Percentiles rank a stretch among this genome's conserved stretches.
Conservation (phyloP, 2,329 filamentous ascomycete genomes). For the Bipolaris victoriae region DNA sequence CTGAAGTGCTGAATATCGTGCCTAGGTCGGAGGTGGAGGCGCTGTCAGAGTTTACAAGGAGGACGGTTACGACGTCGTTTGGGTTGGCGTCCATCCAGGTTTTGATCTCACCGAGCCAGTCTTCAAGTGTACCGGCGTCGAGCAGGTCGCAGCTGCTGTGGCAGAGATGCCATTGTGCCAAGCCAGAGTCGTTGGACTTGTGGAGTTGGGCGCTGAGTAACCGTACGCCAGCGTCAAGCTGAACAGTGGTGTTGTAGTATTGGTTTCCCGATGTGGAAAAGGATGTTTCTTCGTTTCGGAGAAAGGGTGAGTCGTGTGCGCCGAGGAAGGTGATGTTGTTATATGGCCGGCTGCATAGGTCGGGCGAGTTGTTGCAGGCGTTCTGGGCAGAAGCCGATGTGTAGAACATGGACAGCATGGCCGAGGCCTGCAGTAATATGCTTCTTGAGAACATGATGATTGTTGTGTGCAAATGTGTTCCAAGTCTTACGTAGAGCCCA, state of each 20-base stretch:
- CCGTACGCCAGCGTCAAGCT: slow-evolving; percentile 73
- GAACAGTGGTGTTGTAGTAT: slow-evolving; percentile 73
- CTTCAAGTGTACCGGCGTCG: slow-evolving; percentile 69
- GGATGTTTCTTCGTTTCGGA: slow-evolving; percentile 67
- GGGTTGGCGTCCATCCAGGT: slow-evolving; percentile 72
- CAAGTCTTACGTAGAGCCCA: not conserved
- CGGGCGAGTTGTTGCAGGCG: slow-evolving; percentile 82
- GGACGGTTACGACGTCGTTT: slow-evolving; percentile 76
- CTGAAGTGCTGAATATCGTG: slow-evolving; percentile 53
- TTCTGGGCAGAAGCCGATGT: slow-evolving; percentile 40
- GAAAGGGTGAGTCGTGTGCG: slow-evolving; percentile 75
- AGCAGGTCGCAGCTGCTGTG: slow-evolving; percentile 71
- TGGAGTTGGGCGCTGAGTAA: slow-evolving; percentile 76
- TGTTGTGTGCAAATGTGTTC: not conserved
- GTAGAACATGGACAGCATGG: slow-evolving; percentile 41
- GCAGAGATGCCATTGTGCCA: slow-evolving; percentile 66
- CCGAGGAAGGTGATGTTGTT: slow-evolving; percentile 79
- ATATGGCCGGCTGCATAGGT: slow-evolving; percentile 73
- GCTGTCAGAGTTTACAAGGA: slow-evolving; percentile 73
- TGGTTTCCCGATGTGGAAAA: slow-evolving; percentile 74
- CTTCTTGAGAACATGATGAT: slow-evolving; percentile 41
- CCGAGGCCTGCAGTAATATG: slow-evolving; percentile 32
- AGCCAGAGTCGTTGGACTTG: slow-evolving; percentile 54
- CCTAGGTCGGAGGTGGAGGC: slow-evolving; percentile 62
- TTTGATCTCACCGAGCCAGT: slow-evolving; percentile 69